Base-by-base conservation (phyloP, 2,329 filamentous ascomycete genomes). In the Ilyonectria sp. region DNA sequence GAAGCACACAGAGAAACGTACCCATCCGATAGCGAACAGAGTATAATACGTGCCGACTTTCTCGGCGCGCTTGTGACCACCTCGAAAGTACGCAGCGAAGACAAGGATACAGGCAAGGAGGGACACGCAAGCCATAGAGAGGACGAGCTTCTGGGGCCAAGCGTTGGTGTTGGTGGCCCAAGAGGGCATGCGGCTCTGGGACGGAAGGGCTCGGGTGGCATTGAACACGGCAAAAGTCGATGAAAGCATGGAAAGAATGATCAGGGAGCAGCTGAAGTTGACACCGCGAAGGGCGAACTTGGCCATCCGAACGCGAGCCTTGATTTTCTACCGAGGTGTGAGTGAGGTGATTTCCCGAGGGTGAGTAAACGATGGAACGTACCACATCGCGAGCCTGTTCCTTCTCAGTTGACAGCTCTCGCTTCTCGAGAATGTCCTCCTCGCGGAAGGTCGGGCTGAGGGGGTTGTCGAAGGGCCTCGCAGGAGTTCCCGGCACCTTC, bases 41-140 rank as follows among this genome's bases (percentile, higher is more conserved):
- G 94, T 97, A 84, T 98, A 98, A 86, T 98, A 99, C 55, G 97
- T 91, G 58, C 93, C 93, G 26, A 96, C 92, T 82, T 98, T 98
- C 82, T 98, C 94, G 13, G 96, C 96, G 73, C 94, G 89, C 74
- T 86, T 86, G 82, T 98, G 95, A 2, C 96, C 96, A 62, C 95
- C 94, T 79, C 92, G 91, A 85, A 90, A 97, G 85, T 98, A 98
- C 17, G 91, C 93, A 76, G 91, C 87, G 77, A 99, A 93, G 72
- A 99, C 92, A 63, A 91, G 77, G 54, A 98, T 81, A 73, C 93
- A 97, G 74, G 95, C 90, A 63, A 90, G 75, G 10, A 99, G 89
- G 7, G 95, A 98, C 63, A 98, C 82, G 74, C 91, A 93, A 31
- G 96, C 87, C 78, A 97, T 92, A 69, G 84, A 84, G 31, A 99